Percentiles rank a stretch among this genome's conserved stretches.
Evolutionary conservation across 257 asterid species (phyloP).

Genomic region (Scutellaria barbata): DNA sequence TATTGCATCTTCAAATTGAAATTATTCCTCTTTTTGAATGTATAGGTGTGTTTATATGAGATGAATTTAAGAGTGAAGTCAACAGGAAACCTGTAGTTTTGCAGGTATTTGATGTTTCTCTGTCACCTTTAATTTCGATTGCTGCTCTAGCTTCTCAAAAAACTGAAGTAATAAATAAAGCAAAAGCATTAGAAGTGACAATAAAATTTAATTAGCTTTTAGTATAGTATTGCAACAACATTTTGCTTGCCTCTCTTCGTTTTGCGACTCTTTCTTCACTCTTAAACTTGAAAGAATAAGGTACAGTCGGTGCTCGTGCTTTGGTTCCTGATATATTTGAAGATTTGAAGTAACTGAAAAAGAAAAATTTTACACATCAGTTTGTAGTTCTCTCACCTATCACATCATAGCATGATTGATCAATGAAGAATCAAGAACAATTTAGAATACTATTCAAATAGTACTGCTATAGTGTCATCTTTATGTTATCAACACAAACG

Average conservation of each 20-base stretch:
- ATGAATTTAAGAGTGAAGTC: conserved; percentile 16
- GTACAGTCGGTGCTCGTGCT: conserved; percentile 45
- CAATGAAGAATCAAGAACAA: background rate
- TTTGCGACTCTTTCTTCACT: conserved; percentile 88
- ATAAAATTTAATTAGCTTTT: background rate
- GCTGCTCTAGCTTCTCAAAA: conserved; percentile 74
- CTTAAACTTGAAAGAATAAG: conserved; percentile 68
- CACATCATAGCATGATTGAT: background rate
- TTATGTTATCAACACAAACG: background rate
- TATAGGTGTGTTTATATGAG: conserved; percentile 7
- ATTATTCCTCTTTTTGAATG: background rate
- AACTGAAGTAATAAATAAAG: conserved; percentile 45
- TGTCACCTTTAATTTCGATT: conserved; percentile 48
- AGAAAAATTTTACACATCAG: background rate
- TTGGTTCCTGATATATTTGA: conserved; percentile 42
- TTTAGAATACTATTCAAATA: background rate
- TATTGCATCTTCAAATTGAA: background rate
- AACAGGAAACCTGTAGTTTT: conserved; percentile 58
- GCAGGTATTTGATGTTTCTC: conserved; percentile 50
- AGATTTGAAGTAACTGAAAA: conserved; percentile 52
- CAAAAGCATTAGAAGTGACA: conserved; percentile 32
- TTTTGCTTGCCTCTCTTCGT: conserved; percentile 72
- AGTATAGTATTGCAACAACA: background rate
- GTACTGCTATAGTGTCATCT: background rate
- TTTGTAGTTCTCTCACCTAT: background rate